phyloP scores from a whole-genome alignment of 2,329 filamentous ascomycete species.

The Capronia americana region DNA sequence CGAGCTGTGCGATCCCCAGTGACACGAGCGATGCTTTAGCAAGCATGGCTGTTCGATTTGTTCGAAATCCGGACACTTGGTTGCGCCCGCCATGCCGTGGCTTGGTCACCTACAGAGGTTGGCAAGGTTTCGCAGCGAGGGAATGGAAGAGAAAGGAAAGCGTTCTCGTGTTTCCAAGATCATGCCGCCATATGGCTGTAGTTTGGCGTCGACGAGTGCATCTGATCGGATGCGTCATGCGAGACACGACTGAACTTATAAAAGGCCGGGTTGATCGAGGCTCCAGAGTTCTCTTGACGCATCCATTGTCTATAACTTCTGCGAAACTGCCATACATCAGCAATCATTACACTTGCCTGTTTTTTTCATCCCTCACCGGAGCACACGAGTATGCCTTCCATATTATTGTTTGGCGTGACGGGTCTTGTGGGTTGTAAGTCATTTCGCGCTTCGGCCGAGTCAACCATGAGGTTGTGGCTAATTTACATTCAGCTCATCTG shows the following conservation, averaged over 20 bases:
- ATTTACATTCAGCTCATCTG: slow-evolving; percentile 15
- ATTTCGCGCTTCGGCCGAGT: neutral
- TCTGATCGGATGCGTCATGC: too few species aligned
- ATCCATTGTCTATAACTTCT: too few species aligned
- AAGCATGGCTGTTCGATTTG: neutral
- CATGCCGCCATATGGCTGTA: too few species aligned
- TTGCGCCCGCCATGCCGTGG: neutral
- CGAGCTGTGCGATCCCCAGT: neutral
- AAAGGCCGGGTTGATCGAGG: too few species aligned
- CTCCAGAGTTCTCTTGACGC: too few species aligned
- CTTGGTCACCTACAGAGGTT: neutral
- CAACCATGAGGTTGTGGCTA: neutral
- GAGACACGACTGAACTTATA: too few species aligned
- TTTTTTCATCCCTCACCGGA: neutral
- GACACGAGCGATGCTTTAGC: neutral
- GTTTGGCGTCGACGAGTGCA: too few species aligned
- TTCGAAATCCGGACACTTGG: neutral
- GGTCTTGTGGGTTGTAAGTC: slow-evolving; percentile 26
- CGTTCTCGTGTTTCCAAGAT: too few species aligned
- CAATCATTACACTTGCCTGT: too few species aligned
- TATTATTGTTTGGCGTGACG: slow-evolving; percentile 22
- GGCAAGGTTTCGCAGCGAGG: too few species aligned
- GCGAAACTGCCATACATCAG: too few species aligned
- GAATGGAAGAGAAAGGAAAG: too few species aligned
- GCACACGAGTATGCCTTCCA: slow-evolving; percentile 18